phyloP scores from a whole-genome alignment of 257 asterid genomes.

The Cruciata laevipes region DNA sequence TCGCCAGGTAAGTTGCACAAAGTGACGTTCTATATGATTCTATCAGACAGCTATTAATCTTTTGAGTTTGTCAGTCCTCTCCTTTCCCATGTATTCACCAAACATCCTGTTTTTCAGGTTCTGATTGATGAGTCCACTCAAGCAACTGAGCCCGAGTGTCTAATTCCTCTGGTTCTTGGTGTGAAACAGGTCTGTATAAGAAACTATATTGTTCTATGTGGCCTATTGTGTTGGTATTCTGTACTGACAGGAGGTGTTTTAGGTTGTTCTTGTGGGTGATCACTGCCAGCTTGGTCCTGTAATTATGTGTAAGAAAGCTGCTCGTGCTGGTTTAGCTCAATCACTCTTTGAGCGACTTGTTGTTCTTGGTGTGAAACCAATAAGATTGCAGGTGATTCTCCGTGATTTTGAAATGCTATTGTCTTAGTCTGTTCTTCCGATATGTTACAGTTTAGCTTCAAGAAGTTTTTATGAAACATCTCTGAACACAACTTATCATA shows the following conservation, averaged over 20 bases:
- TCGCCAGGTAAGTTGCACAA: constrained; percentile 61
- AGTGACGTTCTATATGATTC: constrained; percentile 3
- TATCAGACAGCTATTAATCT: not conserved
- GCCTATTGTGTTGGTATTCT: not conserved
- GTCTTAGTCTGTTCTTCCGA: not conserved
- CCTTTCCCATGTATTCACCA: not conserved
- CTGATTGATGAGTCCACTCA: constrained; percentile 99
- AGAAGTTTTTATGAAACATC: not conserved
- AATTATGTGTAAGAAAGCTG: constrained; percentile 99
- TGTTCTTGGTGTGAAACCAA: constrained; percentile 91
- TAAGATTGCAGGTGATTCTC: constrained; percentile 82
- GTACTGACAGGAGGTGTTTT: constrained; percentile 16
- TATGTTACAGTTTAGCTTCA: not conserved
- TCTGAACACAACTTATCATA: not conserved
- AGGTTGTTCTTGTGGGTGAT: constrained; percentile 97
- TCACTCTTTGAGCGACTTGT: constrained; percentile 97
- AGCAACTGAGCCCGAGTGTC: constrained; percentile 96
- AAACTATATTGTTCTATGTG: constrained; percentile 8
- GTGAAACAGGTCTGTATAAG: constrained; percentile 77
- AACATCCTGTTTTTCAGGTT: constrained; percentile 40
- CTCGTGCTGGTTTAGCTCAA: constrained; percentile 97
- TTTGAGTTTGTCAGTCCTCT: not conserved
- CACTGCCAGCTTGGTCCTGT: constrained; percentile 99
- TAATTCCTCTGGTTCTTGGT: constrained; percentile 95
- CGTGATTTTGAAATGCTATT: not conserved